phyloP scores from a whole-genome alignment of 75 land plant genomes.

The Azolla pinnata region DNA sequence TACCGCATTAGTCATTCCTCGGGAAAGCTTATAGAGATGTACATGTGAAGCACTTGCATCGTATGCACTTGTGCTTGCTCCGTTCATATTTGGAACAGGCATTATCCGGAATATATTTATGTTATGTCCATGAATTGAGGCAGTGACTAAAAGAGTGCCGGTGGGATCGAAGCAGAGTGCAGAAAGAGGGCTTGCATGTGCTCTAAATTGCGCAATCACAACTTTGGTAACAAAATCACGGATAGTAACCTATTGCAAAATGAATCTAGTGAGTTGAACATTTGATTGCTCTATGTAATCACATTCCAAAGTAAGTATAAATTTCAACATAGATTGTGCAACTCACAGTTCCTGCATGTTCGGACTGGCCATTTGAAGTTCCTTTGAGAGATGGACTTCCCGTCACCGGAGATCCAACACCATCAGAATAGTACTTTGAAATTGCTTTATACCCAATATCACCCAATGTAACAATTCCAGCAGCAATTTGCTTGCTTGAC shows the following conservation, averaged over 20 bases:
- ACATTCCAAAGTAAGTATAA: too few species aligned
- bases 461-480: slow-evolving; percentile 72
- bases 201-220: slow-evolving; percentile 77
- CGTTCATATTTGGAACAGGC: slow-evolving; percentile 21
- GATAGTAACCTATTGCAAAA: too few species aligned
- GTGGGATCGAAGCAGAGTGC: slow-evolving; percentile 94
- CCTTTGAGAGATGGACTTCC: slow-evolving; percentile 36
- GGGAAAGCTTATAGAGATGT: slow-evolving; percentile 84
- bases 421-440: slow-evolving; percentile 56
- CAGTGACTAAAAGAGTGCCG: slow-evolving; percentile 88
- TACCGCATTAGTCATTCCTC: slow-evolving; percentile 95
- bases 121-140: slow-evolving; percentile 90
- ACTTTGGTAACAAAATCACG: slow-evolving; percentile 67
- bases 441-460: slow-evolving; percentile 72
- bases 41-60: slow-evolving; percentile 36
- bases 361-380: slow-evolving; percentile 30
- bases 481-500: slow-evolving; percentile 88
- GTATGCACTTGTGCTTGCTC: slow-evolving; percentile 18
- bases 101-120: slow-evolving; percentile 76
- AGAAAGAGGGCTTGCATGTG: slow-evolving; percentile 79
- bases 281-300: too few species aligned
- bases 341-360: slow-evolving; percentile 76
- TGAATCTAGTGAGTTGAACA: too few species aligned
- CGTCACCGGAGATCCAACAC: slow-evolving; percentile 25
- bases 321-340: too few species aligned